Percentiles rank a stretch among this genome's conserved stretches.
phyloP scores from a whole-genome alignment of 2,329 filamentous ascomycete genomes.

The Nannizzia gypsea region DNA sequence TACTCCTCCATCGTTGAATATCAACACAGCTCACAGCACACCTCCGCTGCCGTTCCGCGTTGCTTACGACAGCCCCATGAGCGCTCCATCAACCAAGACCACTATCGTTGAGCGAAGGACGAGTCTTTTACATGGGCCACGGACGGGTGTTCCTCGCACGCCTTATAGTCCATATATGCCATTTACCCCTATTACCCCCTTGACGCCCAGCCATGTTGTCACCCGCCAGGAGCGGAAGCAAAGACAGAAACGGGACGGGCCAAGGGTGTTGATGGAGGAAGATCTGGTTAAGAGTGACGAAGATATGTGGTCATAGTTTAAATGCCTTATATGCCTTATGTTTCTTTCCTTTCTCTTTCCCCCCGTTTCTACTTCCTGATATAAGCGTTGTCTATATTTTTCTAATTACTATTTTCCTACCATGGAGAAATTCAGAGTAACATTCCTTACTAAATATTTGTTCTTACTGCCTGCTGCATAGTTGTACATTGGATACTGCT shows the following conservation, averaged over 20 bases:
- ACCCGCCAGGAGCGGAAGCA: slow-evolving; percentile 34
- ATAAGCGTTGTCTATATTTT: not conserved
- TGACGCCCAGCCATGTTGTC: slow-evolving; percentile 37
- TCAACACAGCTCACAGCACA: slow-evolving; percentile 22
- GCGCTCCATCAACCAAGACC: slow-evolving; percentile 38
- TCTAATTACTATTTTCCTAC: not conserved
- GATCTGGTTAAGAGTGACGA: slow-evolving; percentile 36
- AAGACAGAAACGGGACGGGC: slow-evolving; percentile 32
- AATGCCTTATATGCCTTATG: not conserved
- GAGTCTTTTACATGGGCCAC: slow-evolving; percentile 27
- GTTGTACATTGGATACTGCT: too few species aligned
- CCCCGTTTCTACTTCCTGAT: not conserved
- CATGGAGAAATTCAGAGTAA: too few species aligned
- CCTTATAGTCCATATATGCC: slow-evolving; percentile 43
- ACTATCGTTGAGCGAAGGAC: slow-evolving; percentile 37
- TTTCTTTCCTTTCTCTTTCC: not conserved
- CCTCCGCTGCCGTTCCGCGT: slow-evolving; percentile 35
- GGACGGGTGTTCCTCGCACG: slow-evolving; percentile 36
- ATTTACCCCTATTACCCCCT: slow-evolving; percentile 38
- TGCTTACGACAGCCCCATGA: slow-evolving; percentile 30
- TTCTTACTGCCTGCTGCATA: too few species aligned
- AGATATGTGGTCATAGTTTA: slow-evolving; percentile 31
- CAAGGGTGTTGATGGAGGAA: slow-evolving; percentile 36
- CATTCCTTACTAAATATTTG: too few species aligned
- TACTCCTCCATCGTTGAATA: slow-evolving; percentile 24